These are phyloP conservation scores for Colletotrichum limetticola DNA, from an alignment of 2,329 filamentous ascomycete species.

Conservation along the genomic window DNA sequence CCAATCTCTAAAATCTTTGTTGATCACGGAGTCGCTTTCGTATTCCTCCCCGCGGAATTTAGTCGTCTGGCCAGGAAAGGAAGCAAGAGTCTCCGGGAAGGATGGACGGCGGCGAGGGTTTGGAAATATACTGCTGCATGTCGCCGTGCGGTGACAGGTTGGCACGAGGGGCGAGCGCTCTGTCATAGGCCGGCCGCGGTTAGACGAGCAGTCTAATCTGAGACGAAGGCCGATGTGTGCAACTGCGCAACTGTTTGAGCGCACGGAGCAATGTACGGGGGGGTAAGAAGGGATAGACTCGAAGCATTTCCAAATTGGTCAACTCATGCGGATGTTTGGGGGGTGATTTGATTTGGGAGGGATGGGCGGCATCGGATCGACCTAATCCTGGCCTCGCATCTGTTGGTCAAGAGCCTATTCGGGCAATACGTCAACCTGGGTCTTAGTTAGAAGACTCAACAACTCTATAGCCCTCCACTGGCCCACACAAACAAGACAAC, in stretches of 20 bases:
- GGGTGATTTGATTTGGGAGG: background rate
- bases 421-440: conserved; percentile 13
- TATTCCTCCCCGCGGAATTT: conserved; percentile 32
- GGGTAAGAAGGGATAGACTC: conserved; percentile 12
- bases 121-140: conserved; percentile 30
- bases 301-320: conserved; percentile 28
- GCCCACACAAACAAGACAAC: conserved; percentile 12
- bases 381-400: conserved; percentile 30
- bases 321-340: conserved; percentile 27
- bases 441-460: background rate
- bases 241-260: conserved; percentile 35
- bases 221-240: conserved; percentile 34
- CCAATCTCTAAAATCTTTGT: background rate
- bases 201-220: conserved; percentile 33
- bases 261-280: conserved; percentile 29
- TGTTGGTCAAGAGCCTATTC: background rate
- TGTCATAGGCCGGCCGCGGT: conserved; percentile 32
- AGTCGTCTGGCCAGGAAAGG: conserved; percentile 10
- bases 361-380: conserved; percentile 18
- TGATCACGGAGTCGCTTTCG: conserved; percentile 7
- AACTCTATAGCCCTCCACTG: background rate
- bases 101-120: conserved; percentile 10
- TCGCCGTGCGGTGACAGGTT: conserved; percentile 25
- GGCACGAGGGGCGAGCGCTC: conserved; percentile 29
- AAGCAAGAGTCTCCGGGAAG: background rate